Base-by-base conservation (phyloP, 2,329 filamentous ascomycete species). In the Diplocarpon mali region DNA sequence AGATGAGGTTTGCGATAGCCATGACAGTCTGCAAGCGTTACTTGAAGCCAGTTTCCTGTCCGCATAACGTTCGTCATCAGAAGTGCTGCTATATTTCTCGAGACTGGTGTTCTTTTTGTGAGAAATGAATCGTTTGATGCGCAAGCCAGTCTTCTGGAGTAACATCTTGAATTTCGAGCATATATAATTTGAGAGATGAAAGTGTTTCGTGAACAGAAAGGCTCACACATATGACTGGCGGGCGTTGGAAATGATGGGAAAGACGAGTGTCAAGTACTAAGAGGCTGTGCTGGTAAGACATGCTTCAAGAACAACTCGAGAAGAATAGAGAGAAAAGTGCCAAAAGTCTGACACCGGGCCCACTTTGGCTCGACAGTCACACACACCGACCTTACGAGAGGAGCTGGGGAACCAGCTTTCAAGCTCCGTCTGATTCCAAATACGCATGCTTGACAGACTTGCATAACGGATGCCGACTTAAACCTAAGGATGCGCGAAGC, bases 371-470 rank as follows among this genome's bases (percentile, higher is more conserved):
- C 32, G 24, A 39, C 28, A 38, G 20, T 28, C 30, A 48, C 45
- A 42, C 15, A 40, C 16, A 24, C 34, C 24, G 14, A 24, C 27
- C 27, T 13, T 17, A 12, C 5, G 31, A 39, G 27, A 34, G 32
- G 9, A 47, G 32, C 16, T 38, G 32, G 32, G 35, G 32, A 36
- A 42, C 27, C 32, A 38, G 28, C 14, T 42, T 34, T 29, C 13
- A 35, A 45, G 27, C 35, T 31, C 4, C 35, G 42, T 45, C 40
- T 29, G 29, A 27, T 48, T 41, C 17, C 38, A 39, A 24, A 47
- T 52, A 46, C 50, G 51, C 49, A 46, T 56, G 51, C 42, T 52
- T 55, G 48, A 53, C 42, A 53, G n/a, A 38, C 46, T 42, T 48
- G 48, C 46, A 50, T 38, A 37, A n/a, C 52, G 52, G 53, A 44